phyloP scores from a whole-genome alignment of 441 rosid species.

The Manihot esculenta region DNA sequence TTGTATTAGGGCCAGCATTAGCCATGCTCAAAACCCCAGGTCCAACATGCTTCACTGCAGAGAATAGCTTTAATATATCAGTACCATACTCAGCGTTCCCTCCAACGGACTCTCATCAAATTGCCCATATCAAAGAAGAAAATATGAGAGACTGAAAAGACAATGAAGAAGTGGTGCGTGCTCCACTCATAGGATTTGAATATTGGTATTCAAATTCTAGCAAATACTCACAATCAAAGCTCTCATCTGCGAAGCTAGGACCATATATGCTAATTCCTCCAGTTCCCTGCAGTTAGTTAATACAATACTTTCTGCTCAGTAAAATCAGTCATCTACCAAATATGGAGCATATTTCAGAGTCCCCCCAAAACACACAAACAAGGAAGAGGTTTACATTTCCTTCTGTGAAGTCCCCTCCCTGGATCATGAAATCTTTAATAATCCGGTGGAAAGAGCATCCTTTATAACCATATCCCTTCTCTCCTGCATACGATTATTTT shows the following conservation, averaged over 20 bases:
- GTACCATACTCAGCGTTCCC: neutral
- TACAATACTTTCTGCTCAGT: neutral
- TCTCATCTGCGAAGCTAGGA: slow-evolving; percentile 80
- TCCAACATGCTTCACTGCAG: slow-evolving; percentile 83
- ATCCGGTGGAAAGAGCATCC: slow-evolving; percentile 84
- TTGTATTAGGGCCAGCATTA: slow-evolving; percentile 95
- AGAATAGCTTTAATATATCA: slow-evolving; percentile 15
- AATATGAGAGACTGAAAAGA: neutral
- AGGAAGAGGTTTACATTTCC: slow-evolving; percentile 62
- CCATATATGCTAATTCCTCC: slow-evolving; percentile 97
- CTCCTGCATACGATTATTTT: slow-evolving; percentile 52
- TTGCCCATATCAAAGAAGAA: neutral
- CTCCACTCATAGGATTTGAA: neutral
- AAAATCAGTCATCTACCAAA: neutral
- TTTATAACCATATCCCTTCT: slow-evolving; percentile 89
- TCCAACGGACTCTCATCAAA: slow-evolving; percentile 16
- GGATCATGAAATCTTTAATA: slow-evolving; percentile 96
- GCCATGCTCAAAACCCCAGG: slow-evolving; percentile 99
- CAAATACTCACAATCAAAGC: slow-evolving; percentile 71
- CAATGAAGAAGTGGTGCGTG: neutral
- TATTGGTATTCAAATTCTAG: neutral
- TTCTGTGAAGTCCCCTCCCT: slow-evolving; percentile 92
- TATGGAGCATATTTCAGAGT: neutral
- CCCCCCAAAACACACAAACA: neutral
- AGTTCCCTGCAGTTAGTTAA: slow-evolving; percentile 75